A percentile compares a stretch with the other conserved stretches of the same genome.
Evolutionary conservation across 768 basidiomycete species (phyloP).

Genomic region (Leucocoprinus sp.): DNA sequence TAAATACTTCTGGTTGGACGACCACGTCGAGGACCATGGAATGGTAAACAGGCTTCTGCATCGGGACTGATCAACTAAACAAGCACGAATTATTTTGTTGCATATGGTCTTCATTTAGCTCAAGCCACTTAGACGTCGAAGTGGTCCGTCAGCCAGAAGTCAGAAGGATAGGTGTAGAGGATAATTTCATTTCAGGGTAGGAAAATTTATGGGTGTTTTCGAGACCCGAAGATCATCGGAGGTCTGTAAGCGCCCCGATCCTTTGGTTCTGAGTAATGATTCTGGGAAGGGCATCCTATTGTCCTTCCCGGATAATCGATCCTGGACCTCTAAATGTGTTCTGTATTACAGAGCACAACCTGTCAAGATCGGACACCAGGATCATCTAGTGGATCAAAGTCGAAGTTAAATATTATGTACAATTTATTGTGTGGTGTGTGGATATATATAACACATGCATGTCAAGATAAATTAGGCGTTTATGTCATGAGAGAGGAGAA

Average conservation of each 20-base stretch:
- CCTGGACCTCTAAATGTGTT: too few relatives aligned
- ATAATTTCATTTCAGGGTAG: background rate
- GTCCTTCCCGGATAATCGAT: too few relatives aligned
- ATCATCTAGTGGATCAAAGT: background rate
- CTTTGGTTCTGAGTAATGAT: too few relatives aligned
- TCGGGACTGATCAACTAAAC: background rate
- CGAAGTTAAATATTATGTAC: background rate
- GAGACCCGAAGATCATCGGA: too few relatives aligned
- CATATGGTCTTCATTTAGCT: background rate
- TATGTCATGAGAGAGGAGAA: background rate
- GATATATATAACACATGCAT: conserved; percentile 7
- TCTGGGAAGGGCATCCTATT: too few relatives aligned
- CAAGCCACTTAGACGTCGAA: conserved; percentile 1
- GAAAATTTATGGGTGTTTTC: background rate
- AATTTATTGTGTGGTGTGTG: conserved; percentile 5
- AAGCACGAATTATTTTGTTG: background rate
- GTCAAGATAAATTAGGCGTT: conserved; percentile 7
- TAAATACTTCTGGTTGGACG: too few relatives aligned
- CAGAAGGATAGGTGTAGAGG: background rate
- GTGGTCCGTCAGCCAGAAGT: background rate
- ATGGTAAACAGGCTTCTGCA: background rate
- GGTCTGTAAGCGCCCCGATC: too few relatives aligned
- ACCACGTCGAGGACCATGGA: too few relatives aligned
- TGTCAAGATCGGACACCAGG: background rate
- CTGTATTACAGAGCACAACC: too few relatives aligned